Evolutionary conservation across 192 early-diverging fungal species (phyloP).

Genomic region (Umbelopsis ramanniana): DNA sequence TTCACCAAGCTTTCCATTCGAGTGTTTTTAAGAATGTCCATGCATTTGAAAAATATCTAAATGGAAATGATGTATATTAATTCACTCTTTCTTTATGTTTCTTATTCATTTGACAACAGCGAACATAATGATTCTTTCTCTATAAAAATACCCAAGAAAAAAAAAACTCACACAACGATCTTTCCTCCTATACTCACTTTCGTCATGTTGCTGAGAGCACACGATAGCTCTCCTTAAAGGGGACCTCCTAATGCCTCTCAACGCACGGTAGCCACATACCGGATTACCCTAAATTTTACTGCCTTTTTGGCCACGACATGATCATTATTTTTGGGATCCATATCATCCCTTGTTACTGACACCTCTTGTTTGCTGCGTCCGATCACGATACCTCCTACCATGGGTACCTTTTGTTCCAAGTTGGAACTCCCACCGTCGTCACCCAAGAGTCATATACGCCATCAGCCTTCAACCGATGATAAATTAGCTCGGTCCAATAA

Average conservation of each 20-base stretch:
- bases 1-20: not conserved
- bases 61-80: constrained; percentile 3
- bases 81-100: not conserved
- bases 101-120: not conserved
- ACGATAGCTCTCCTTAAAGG: not conserved
- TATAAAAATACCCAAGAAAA: too few species aligned
- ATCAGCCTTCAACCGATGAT: not conserved
- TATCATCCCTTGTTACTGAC: not conserved
- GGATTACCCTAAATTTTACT: not conserved
- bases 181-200: too few species aligned
- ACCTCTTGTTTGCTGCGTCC: too few species aligned
- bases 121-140: not conserved
- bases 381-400: not conserved
- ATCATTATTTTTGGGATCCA: not conserved
- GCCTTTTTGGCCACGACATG: not conserved
- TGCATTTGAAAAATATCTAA: not conserved
- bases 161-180: too few species aligned
- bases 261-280: not conserved
- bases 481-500: not conserved
- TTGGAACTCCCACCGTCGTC: not conserved
- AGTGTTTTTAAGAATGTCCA: not conserved
- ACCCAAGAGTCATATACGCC: not conserved
- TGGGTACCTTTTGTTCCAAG: constrained; percentile 13
- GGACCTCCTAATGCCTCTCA: not conserved
- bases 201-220: too few species aligned